Conservation (phyloP, 768 basidiomycete genomes). For the Ephemerocybe angulata region DNA sequence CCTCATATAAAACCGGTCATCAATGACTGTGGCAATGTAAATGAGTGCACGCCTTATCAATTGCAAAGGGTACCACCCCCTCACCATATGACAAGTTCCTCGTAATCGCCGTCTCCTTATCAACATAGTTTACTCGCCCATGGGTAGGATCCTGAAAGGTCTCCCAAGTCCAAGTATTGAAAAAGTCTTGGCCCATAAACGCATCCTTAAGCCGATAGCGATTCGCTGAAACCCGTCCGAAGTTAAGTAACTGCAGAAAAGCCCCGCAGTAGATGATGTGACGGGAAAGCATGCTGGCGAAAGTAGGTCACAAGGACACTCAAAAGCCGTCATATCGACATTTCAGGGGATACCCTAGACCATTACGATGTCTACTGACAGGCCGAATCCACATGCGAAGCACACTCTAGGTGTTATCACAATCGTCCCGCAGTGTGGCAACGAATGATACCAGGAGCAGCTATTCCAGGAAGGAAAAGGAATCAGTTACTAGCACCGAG, state of each 20-base stretch:
- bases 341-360: neutral
- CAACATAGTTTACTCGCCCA: conserved; percentile 60
- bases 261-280: neutral
- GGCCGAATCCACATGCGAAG: neutral
- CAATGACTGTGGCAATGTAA: conserved; percentile 25
- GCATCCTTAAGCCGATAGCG: conserved; percentile 18
- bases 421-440: neutral
- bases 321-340: neutral
- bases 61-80: no score
- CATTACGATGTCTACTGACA: neutral
- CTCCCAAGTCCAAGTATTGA: conserved; percentile 46
- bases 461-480: neutral
- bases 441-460: neutral
- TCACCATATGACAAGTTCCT: conserved; percentile 47
- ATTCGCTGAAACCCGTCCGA: conserved; percentile 1
- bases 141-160: conserved; percentile 57
- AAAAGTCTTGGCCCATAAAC: conserved; percentile 37
- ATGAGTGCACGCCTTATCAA: neutral
- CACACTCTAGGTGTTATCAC: neutral
- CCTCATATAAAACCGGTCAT: conserved; percentile 53
- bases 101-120: conserved; percentile 35
- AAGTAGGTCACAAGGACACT: neutral
- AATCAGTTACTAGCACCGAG: neutral
- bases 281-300: neutral
- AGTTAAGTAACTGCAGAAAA: conserved; percentile 7